Percentiles rank a stretch among this genome's conserved stretches.
These are phyloP conservation scores for Mrakia blollopis DNA, from an alignment of 768 basidiomycete species.

Conservation along the genomic window DNA sequence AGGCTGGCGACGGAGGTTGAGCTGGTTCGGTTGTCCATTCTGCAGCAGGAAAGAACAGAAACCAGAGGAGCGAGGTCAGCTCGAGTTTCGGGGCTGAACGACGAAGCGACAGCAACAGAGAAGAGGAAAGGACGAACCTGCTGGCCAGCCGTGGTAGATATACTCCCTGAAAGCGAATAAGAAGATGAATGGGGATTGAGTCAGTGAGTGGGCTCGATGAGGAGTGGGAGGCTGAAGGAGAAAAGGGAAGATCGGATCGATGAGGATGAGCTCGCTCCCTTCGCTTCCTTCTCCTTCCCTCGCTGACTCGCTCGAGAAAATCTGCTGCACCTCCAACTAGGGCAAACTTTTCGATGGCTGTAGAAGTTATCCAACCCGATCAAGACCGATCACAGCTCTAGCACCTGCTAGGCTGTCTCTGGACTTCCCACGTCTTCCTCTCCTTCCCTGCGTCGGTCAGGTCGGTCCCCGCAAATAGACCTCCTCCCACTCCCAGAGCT, in stretches of 20 bases:
- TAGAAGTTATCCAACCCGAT: background rate
- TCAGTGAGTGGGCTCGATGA: background rate
- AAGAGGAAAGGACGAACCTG: background rate
- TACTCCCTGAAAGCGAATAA: constrained; percentile 11
- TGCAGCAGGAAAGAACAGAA: background rate
- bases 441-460: background rate
- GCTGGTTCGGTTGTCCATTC: constrained; percentile 24
- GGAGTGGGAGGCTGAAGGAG: no score
- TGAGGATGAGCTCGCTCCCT: no score
- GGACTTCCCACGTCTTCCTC: background rate
- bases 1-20: constrained; percentile 19
- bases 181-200: background rate
- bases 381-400: background rate
- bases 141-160: constrained; percentile 22
- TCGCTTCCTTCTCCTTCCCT: no score
- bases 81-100: background rate
- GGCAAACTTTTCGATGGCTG: no score
- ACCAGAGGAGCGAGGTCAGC: background rate
- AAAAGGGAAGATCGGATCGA: no score
- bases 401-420: background rate
- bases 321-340: no score
- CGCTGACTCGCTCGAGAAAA: no score
- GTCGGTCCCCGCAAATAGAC: no score
- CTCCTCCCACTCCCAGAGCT: no score
- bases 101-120: background rate